Conservation (phyloP, 2,329 filamentous ascomycete genomes). For the Fusarium torulosum region DNA sequence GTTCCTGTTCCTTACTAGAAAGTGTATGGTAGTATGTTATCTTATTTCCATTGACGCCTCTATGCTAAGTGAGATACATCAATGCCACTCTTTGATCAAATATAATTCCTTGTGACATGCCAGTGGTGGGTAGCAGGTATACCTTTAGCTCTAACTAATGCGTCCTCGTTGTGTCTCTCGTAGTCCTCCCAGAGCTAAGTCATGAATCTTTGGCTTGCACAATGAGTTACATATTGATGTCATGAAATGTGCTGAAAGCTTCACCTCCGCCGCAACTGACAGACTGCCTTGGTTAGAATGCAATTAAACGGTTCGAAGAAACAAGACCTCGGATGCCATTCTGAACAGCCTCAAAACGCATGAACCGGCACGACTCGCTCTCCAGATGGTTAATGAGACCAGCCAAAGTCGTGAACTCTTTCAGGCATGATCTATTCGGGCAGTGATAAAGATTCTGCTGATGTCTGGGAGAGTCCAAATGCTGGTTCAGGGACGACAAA, state of each 20-base stretch:
- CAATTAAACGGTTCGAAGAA: conserved; percentile 19
- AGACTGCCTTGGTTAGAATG: neutral
- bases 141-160: neutral
- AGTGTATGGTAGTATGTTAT: too few relatives aligned
- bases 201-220: neutral
- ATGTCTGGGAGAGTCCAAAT: conserved; percentile 64
- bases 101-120: neutral
- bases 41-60: neutral
- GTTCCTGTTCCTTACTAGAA: neutral
- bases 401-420: conserved; percentile 57
- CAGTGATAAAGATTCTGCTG: conserved; percentile 58
- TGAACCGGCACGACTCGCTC: conserved; percentile 57
- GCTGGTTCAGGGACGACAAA: conserved; percentile 59
- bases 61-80: neutral
- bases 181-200: neutral
- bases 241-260: neutral
- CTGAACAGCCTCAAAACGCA: conserved; percentile 56
- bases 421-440: conserved; percentile 51
- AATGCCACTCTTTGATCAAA: neutral
- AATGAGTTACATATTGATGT: neutral
- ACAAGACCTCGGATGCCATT: conserved; percentile 44
- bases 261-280: too few relatives aligned
- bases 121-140: neutral
- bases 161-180: neutral
- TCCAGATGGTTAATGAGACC: conserved; percentile 59